Evolutionary conservation across 805 yeast genomes (phyloP), one percentile per base, ranked within the genome.

Genomic region (Metschnikowia kofuensis): DNA sequence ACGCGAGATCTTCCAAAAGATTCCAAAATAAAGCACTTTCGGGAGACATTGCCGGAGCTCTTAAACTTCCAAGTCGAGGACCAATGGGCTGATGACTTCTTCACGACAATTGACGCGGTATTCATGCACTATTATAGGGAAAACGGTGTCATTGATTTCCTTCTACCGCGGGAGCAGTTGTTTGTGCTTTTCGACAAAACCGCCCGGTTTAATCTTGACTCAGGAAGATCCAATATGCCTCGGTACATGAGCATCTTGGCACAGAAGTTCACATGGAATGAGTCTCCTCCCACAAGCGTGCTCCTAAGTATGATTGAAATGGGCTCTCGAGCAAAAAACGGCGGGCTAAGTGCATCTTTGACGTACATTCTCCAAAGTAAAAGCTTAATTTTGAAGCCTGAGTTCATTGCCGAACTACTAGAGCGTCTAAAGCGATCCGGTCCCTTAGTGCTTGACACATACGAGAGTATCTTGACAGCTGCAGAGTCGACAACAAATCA

Each of bases 281-380:
- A 34, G 2, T 11, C 13, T 10, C 21, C 28, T 5, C 58, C 69
- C 2, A 45, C 62, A 1, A 47, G 49, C 14, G 45, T 62, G 4
- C 52, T 68, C 39, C 66, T 64, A 1, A 54, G 57, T 29, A 52
- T 70, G 0, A 59, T 67, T 6, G 67, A 63, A 7, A 52, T 72
- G 46, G 72, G 67, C 2, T 47, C 66, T 9, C 13, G 32, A 26
- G 32, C 36, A 9, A 29, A 30, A 13, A 10, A 31, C 29, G 38
- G 50, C 14, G 57, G 54, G 27, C 44, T 55, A 27, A 7, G 32
- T 3, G 31, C 38, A 2, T 45, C 53, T n/a, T 31, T 55, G 9
- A 13, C 41, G 14, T 45, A 50, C 15, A 55, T 59, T 4, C 16
- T 57, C 7, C 35, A 45, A 39, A 27, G 13, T 49, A 43, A 38